A percentile compares a stretch with the other conserved stretches of the same genome.
Evolutionary conservation across 1,284 basidiomycete genomes (phyloP).

Genomic region (Sanghuangporus sanghuang): DNA sequence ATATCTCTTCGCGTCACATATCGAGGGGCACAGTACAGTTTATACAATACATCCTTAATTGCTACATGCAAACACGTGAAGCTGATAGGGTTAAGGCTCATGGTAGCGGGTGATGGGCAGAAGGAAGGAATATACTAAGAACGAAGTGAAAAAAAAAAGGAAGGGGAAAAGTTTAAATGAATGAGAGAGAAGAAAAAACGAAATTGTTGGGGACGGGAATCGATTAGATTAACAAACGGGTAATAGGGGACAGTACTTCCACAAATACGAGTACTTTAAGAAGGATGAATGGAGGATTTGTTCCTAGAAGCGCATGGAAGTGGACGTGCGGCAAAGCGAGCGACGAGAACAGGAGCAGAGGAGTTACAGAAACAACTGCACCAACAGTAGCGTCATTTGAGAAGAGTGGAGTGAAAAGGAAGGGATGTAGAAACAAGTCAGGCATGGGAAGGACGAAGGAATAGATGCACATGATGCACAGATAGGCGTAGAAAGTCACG

Average conservation of each 20-base stretch:
- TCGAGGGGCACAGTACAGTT: not conserved
- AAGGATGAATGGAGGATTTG: not conserved
- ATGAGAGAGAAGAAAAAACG: too few relatives aligned
- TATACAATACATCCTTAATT: slow-evolving; percentile 14
- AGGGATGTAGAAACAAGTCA: too few relatives aligned
- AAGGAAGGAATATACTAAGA: not conserved
- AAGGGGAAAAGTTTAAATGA: too few relatives aligned
- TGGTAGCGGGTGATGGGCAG: not conserved
- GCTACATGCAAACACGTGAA: slow-evolving; percentile 8
- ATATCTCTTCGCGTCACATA: not conserved
- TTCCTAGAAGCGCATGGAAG: too few relatives aligned
- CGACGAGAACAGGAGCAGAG: not conserved
- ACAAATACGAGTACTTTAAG: not conserved
- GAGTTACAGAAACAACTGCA: not conserved
- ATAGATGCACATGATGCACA: too few relatives aligned
- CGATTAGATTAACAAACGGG: too few relatives aligned
- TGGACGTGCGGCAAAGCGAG: not conserved
- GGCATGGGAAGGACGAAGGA: too few relatives aligned
- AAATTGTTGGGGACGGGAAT: too few relatives aligned
- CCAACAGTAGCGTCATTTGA: not conserved
- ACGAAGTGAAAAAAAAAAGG: too few relatives aligned
- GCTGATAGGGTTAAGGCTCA: not conserved
- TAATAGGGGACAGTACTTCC: too few relatives aligned
- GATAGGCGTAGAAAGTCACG: not conserved
- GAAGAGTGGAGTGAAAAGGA: too few relatives aligned